Conservation (phyloP, 1,284 basidiomycete genomes). For the Hemileia vastatrix region DNA sequence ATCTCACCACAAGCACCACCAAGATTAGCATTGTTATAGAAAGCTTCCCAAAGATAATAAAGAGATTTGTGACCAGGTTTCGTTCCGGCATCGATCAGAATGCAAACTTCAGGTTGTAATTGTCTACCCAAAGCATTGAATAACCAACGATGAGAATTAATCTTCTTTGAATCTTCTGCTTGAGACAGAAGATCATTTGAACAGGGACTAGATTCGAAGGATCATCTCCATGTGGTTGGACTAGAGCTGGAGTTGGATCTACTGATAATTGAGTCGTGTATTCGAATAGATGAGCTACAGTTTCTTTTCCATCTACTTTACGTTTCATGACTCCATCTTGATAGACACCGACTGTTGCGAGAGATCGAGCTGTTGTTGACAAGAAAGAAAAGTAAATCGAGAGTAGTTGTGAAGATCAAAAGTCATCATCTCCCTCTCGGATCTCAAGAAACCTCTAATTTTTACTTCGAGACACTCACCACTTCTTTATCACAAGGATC, state of each 20-base stretch:
- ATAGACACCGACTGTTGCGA: conserved; percentile 47
- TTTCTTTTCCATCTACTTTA: conserved; percentile 73
- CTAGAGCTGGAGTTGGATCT: conserved; percentile 73
- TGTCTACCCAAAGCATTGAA: conserved; percentile 90
- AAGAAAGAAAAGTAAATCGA: no score
- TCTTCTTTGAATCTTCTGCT: conserved; percentile 81
- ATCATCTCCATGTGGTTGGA: conserved; percentile 75
- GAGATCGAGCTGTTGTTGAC: conserved; percentile 3
- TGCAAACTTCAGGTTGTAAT: conserved; percentile 74
- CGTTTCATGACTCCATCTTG: conserved; percentile 84
- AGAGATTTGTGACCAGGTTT: conserved; percentile 93
- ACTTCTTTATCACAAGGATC: conserved; percentile 93
- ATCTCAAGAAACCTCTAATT: no score
- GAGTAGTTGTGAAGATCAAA: no score
- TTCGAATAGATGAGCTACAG: conserved; percentile 70
- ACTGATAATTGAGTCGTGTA: conserved; percentile 54
- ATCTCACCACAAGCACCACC: conserved; percentile 94
- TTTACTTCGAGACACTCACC: conserved; percentile 58
- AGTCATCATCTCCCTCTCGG: no score
- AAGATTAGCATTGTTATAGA: conserved; percentile 69
- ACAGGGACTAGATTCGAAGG: no score
- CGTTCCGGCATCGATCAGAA: conserved; percentile 84
- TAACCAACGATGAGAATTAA: no score
- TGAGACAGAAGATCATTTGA: conserved; percentile 44
- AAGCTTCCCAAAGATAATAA: conserved; percentile 91